Conservation (phyloP, 164 flowering plant species). For the Stephania yunnanensis region DNA sequence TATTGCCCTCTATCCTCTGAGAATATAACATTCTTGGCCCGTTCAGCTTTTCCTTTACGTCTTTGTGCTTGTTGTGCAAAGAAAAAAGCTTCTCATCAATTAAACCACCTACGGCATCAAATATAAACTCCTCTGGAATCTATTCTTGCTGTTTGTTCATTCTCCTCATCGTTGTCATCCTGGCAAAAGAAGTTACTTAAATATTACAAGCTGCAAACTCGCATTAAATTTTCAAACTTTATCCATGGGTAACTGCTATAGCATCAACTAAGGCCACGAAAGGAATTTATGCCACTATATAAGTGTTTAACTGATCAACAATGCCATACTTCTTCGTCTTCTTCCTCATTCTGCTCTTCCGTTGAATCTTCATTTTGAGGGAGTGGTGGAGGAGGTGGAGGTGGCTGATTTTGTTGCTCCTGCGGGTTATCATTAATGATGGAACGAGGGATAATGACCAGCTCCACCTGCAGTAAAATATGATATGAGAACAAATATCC, state of each 20-base stretch:
- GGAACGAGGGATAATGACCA: constrained; percentile 95
- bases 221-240: background rate
- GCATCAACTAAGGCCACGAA: background rate
- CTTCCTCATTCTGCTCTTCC: too few relatives aligned
- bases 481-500: background rate
- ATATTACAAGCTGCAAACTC: background rate
- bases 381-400: too few relatives aligned
- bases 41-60: too few relatives aligned
- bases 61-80: too few relatives aligned
- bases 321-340: too few relatives aligned
- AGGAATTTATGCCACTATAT: background rate
- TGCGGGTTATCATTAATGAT: too few relatives aligned
- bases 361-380: too few relatives aligned
- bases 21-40: too few relatives aligned
- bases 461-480: constrained; percentile 58
- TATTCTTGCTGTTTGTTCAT: constrained; percentile 80
- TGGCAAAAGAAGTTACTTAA: constrained; percentile 23
- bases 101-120: constrained; percentile 99
- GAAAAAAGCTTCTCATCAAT: too few relatives aligned
- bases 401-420: too few relatives aligned
- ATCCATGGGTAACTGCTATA: background rate
- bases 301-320: too few relatives aligned
- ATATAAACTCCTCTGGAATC: constrained; percentile 92
- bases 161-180: constrained; percentile 80
- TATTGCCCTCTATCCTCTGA: too few relatives aligned